Conservation (phyloP, 805 yeast genomes). For the Saturnispora hagleri region DNA sequence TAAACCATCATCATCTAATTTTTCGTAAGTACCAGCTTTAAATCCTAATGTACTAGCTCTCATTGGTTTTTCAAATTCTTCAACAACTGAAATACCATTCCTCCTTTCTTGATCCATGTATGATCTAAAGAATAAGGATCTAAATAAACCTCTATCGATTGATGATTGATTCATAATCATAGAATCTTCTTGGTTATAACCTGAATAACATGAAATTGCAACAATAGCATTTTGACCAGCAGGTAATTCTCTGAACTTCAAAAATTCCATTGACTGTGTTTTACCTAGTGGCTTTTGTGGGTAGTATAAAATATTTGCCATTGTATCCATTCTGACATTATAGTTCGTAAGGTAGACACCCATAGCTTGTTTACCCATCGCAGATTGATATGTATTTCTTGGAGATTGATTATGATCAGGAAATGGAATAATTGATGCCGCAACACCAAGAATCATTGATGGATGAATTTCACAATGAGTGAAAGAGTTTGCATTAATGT, state of each 20-base stretch:
- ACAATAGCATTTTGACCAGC: constrained; percentile 99
- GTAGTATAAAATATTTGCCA: constrained; percentile 95
- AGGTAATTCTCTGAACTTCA: constrained; percentile 95
- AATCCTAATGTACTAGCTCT: constrained; percentile 89
- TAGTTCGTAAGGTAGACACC: constrained; percentile 96
- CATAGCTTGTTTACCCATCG: constrained; percentile 99
- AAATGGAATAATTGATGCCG: constrained; percentile 98
- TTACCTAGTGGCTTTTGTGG: constrained; percentile 98
- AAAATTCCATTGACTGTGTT: constrained; percentile 93
- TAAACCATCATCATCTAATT: constrained; percentile 95
- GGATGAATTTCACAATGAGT: constrained; percentile 99
- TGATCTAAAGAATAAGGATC: constrained; percentile 92
- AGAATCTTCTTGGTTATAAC: constrained; percentile 99
- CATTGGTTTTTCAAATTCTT: constrained; percentile 95
- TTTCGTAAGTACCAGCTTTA: constrained; percentile 97
- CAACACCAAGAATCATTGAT: constrained; percentile 96
- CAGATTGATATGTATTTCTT: constrained; percentile 98
- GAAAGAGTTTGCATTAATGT: constrained; percentile 56
- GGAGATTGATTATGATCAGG: constrained; percentile 99
- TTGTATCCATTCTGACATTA: constrained; percentile 96
- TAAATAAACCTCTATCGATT: constrained; percentile 91
- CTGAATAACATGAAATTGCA: constrained; percentile 96
- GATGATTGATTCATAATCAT: constrained; percentile 99
- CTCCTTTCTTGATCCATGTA: constrained; percentile 98
- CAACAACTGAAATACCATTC: constrained; percentile 97